Base-by-base conservation (phyloP, 2,329 filamentous ascomycete genomes). In the Rhynchosporium secalis region DNA sequence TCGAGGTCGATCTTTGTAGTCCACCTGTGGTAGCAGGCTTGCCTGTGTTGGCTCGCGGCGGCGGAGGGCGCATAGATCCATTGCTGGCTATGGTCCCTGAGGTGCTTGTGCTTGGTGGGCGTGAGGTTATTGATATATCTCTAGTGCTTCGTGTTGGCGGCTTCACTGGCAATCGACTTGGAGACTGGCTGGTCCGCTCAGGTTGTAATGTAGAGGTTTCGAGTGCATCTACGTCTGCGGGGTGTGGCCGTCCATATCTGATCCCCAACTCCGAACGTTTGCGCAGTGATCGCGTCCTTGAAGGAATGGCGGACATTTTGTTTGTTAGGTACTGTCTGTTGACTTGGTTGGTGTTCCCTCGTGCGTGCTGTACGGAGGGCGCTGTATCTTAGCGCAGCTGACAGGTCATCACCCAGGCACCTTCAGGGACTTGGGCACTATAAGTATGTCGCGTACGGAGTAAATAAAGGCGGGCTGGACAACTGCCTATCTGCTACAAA, bases 151-250 rank as follows among this genome's bases (percentile, higher is more conserved):
- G 62, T 26, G 62, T 61, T 15, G 57, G 48, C 31, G 68, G 68
- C 59, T 69, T 71, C 47, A 72, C 65, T 10, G 73, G 73, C 33
- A 75, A 66, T 61, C 72, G 68, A 66, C 71, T 74, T 43, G 73
- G 72, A 51, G 72, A 74, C 59, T 69, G 68, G 62, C 59, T 67
- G 6, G 29, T 62, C 31, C 64, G 66, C 36, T 65, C 62, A 51
- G 60, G 43, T 43, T 61, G 57, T 7, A 36, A 43, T 26, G 48
- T 28, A 41, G 38, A 65, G n/a, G 36, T 40, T 36, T 67, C 63
- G n/a, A n/a, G 41, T n/a, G 28, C 26, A 48, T 61, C 51, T 12
- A 20, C 20, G 20, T 20, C 20, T 20, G 47, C 13, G 20, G 41
- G 28, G 28, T 58, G 15, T 54, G 58, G 49, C 36, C 41, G 36